Base-by-base conservation (phyloP, 441 rosid species). In the Pelargonium fulgidum region DNA sequence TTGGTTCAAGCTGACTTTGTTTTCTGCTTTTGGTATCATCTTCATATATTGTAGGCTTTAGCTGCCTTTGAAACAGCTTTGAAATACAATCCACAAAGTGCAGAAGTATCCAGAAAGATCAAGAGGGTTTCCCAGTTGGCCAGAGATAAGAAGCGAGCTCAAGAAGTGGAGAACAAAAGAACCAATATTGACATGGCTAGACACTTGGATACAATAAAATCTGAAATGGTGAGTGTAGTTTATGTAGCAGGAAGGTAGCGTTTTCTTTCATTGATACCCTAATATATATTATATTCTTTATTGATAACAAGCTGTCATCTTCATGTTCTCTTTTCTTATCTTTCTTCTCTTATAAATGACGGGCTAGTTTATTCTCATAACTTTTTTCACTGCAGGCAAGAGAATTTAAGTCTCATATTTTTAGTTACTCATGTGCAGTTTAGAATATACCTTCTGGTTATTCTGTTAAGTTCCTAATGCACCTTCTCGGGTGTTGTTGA, bases 51-150 rank as follows among this genome's bases (percentile, higher is more conserved):
- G 64, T 72, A 91, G 98, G 97, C 97, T n/a, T 70, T 88, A 78
- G 84, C 79, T 80, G 88, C 91, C 13, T 93, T 93, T 65, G 87
- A 89, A 78, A 84, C 68, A 69, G 86, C 98, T 77, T 73, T 88
- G 71, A 84, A 88, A 69, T 82, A 74, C 82, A 89, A 91, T 72
- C 87, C 91, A 59, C 89, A 86, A 77, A 93, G 97, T 78, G 62
- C 90, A 64, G 99, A 93, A 81, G 95, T 93, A 66, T 85, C 87
- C 14, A 84, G 87, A 77, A 93, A 93, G 81, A 88, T 93, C 64
- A 93, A 88, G 84, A 89, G 86, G 80, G 78, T 88, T 72, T 77
- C 86, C 39, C 92, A 83, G 76, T 80, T 89, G 80, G 92, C 83
- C 9, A 89, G 81, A 76, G 96, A 91, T 44, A 91, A 93, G 83